A percentile compares a stretch with the other conserved stretches of the same genome.
These are phyloP conservation scores for Nicotiana attenuata DNA, from an alignment of 257 asterid genomes.

Conservation along the genomic window DNA sequence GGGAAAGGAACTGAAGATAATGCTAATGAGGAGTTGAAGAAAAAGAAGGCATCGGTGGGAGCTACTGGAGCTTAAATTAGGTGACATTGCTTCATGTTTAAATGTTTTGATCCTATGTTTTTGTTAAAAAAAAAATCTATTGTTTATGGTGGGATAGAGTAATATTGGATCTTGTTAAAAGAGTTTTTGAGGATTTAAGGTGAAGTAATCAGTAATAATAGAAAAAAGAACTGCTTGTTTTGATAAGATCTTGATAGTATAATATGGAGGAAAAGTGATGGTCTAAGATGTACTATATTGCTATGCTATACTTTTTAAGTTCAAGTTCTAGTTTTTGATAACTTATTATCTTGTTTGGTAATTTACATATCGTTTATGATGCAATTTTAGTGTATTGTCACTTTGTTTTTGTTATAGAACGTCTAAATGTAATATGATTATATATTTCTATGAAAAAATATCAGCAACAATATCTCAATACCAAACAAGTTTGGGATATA, in stretches of 20 bases:
- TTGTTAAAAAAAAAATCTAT: background rate
- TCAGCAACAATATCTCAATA: too few species aligned
- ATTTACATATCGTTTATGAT: background rate
- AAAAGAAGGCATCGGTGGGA: background rate
- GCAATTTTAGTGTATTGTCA: background rate
- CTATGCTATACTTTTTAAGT: background rate
- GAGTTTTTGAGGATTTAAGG: background rate
- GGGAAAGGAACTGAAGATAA: constrained; percentile 26
- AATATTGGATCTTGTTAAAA: background rate
- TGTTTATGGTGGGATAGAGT: background rate
- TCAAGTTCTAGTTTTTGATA: background rate
- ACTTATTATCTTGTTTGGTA: background rate
- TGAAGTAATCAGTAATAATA: background rate
- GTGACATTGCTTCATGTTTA: background rate
- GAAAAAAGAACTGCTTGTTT: constrained; percentile 8
- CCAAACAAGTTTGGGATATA: too few species aligned
- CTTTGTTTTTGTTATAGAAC: too few species aligned
- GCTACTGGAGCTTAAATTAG: constrained; percentile 6
- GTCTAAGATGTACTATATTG: background rate
- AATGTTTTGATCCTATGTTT: background rate
- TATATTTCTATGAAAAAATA: too few species aligned
- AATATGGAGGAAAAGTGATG: background rate
- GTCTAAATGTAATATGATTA: too few species aligned
- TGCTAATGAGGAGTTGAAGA: constrained; percentile 38
- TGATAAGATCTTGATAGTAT: background rate